Evolutionary conservation across 2,329 filamentous ascomycete species (phyloP).

Genomic region (Emericellopsis cladophorae): DNA sequence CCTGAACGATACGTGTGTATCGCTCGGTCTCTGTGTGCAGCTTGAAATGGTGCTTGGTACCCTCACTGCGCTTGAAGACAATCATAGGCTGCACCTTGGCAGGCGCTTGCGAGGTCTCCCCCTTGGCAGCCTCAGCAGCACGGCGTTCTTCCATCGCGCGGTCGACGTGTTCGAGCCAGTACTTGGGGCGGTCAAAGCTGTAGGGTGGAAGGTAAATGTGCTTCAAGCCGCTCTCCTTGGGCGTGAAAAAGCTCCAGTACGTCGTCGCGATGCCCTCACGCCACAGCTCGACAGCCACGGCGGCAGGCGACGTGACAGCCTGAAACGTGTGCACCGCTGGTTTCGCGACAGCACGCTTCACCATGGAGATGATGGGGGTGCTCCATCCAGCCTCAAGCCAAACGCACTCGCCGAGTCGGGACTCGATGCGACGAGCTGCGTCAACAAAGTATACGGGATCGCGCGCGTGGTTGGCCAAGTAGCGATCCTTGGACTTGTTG

Average conservation of each 20-base stretch:
- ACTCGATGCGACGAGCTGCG: conserved; percentile 4
- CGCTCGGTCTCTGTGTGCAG: conserved; percentile 5
- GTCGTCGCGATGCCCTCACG: conserved; percentile 4
- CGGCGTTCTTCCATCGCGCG: conserved; percentile 1
- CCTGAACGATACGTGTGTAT: conserved; percentile 6
- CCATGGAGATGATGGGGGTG: conserved; percentile 6
- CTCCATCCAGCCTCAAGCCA: conserved; percentile 7
- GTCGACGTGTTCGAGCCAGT: conserved; percentile 6
- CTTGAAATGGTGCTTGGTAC: conserved; percentile 1
- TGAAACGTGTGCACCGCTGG: conserved; percentile 4
- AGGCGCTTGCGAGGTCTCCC: background rate
- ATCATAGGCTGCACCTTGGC: background rate
- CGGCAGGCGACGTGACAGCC: conserved; percentile 2
- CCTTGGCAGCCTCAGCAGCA: background rate
- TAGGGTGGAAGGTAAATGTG: conserved; percentile 8
- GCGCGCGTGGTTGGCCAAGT: conserved; percentile 6
- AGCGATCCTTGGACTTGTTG: background rate
- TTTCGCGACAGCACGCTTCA: conserved; percentile 5
- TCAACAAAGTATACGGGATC: conserved; percentile 6
- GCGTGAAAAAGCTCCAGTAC: conserved; percentile 7
- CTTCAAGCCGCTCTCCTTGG: conserved; percentile 3
- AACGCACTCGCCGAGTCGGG: conserved; percentile 3
- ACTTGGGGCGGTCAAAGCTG: conserved; percentile 6
- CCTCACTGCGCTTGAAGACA: background rate
- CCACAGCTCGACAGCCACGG: conserved; percentile 4